Percentiles rank a stretch among this genome's conserved stretches.
phyloP scores from a whole-genome alignment of 2,329 filamentous ascomycete species.

The Apiospora hydei region DNA sequence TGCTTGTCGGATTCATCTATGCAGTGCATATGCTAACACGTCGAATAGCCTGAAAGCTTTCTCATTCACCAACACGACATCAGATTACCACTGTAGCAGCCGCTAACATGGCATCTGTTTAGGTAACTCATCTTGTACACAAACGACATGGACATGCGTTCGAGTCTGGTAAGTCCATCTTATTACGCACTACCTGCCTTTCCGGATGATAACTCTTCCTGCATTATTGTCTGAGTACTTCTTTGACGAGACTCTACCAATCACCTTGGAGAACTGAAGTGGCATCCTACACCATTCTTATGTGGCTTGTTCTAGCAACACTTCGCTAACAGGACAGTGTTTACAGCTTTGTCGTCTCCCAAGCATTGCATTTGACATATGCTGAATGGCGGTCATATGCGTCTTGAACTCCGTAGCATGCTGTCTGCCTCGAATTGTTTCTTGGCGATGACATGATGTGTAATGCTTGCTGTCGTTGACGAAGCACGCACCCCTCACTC shows the following conservation, averaged over 20 bases:
- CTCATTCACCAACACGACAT: conserved; percentile 13
- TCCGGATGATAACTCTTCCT: conserved; percentile 56
- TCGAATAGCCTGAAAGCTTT: conserved; percentile 22
- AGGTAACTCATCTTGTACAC: not conserved
- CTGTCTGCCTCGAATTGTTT: not conserved
- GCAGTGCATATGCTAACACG: not conserved
- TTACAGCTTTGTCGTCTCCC: not conserved
- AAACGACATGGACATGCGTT: not conserved
- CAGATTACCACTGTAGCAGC: not conserved
- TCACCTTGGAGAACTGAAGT: conserved; percentile 71
- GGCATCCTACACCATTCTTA: not conserved
- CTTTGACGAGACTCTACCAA: conserved; percentile 56
- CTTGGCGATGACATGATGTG: not conserved
- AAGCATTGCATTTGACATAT: not conserved
- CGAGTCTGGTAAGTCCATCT: not conserved
- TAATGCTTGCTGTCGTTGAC: not conserved
- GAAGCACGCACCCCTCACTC: not conserved
- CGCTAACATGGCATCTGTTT: not conserved
- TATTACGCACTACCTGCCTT: conserved; percentile 38
- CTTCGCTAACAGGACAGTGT: not conserved
- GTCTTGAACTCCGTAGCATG: not conserved
- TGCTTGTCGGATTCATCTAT: conserved; percentile 37
- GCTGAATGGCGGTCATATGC: not conserved
- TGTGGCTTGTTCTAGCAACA: not conserved
- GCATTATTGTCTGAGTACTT: conserved; percentile 61